These are phyloP conservation scores for Graphilbum fragrans DNA, from an alignment of 2,329 filamentous ascomycete species.

Conservation along the genomic window DNA sequence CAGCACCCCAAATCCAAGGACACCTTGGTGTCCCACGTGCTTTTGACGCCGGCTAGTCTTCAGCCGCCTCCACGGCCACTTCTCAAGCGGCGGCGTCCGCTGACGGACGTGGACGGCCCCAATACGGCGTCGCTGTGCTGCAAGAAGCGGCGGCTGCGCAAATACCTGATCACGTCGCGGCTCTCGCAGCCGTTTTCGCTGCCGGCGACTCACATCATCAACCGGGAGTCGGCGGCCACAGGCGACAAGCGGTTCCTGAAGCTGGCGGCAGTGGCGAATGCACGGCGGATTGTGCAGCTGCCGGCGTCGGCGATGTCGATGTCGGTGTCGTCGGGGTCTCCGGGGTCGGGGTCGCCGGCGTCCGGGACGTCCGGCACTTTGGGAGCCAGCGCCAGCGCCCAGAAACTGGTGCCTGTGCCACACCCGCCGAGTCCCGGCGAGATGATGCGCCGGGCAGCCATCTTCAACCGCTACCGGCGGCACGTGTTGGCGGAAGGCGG, in stretches of 20 bases:
- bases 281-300: slow-evolving; percentile 13
- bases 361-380: neutral
- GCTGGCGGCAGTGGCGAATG: slow-evolving; percentile 28
- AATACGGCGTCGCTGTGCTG: slow-evolving; percentile 34
- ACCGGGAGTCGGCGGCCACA: slow-evolving; percentile 36
- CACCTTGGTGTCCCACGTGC: too few relatives aligned
- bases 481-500: slow-evolving; percentile 25
- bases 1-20: too few relatives aligned
- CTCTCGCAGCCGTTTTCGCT: slow-evolving; percentile 58
- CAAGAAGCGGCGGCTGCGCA: slow-evolving; percentile 57
- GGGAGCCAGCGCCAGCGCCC: too few relatives aligned
- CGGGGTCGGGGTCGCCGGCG: too few relatives aligned
- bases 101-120: slow-evolving; percentile 47
- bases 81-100: slow-evolving; percentile 37
- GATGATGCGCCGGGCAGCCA: slow-evolving; percentile 50
- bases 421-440: slow-evolving; percentile 16
- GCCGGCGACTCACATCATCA: slow-evolving; percentile 57
- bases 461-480: slow-evolving; percentile 48
- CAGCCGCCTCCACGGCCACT: neutral
- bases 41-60: too few relatives aligned
- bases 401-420: neutral
- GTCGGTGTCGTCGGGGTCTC: too few relatives aligned
- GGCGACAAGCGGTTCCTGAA: slow-evolving; percentile 37
- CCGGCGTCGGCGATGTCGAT: too few relatives aligned
- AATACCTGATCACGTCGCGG: slow-evolving; percentile 54